phyloP scores from a whole-genome alignment of 78 protist species.

The Andalucia godoyi region DNA sequence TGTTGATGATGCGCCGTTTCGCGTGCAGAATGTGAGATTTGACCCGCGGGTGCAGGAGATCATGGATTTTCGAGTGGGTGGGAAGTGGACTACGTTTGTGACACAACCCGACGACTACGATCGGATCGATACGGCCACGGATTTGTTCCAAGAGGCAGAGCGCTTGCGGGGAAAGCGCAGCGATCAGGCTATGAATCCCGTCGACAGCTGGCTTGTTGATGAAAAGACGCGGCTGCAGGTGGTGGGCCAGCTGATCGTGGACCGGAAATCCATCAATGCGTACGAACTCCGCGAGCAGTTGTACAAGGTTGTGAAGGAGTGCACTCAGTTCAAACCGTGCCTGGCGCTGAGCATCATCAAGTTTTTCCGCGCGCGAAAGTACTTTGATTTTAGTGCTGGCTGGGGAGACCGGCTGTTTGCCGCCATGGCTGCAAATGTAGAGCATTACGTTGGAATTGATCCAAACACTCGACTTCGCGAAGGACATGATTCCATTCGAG shows the following conservation, averaged over 20 bases:
- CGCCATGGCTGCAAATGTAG: not conserved
- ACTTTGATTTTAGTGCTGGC: constrained; percentile 8
- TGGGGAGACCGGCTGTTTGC: constrained; percentile 31
- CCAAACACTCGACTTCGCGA: not conserved
- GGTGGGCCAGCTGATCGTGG: not conserved
- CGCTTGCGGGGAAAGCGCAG: not conserved
- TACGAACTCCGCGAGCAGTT: not conserved
- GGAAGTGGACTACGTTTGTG: too few relatives aligned
- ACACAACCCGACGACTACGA: constrained; percentile 11
- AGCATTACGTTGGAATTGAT: constrained; percentile 3
- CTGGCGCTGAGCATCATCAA: not conserved
- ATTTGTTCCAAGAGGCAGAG: constrained; percentile 6
- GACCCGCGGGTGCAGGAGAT: too few relatives aligned
- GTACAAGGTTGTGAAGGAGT: not conserved
- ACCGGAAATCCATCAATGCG: not conserved
- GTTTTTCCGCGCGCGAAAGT: not conserved
- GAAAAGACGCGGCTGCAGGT: not conserved
- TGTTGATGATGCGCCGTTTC: too few relatives aligned
- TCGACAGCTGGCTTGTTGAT: not conserved
- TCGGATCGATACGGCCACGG: not conserved
- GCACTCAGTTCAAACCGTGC: constrained; percentile 5
- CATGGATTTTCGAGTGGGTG: too few relatives aligned
- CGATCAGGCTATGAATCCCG: not conserved
- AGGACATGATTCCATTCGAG: not conserved
- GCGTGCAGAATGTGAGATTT: too few relatives aligned